A percentile compares a stretch with the other conserved stretches of the same genome.
Evolutionary conservation across 768 basidiomycete genomes (phyloP).

Genomic region (Boletellus ananiceps): DNA sequence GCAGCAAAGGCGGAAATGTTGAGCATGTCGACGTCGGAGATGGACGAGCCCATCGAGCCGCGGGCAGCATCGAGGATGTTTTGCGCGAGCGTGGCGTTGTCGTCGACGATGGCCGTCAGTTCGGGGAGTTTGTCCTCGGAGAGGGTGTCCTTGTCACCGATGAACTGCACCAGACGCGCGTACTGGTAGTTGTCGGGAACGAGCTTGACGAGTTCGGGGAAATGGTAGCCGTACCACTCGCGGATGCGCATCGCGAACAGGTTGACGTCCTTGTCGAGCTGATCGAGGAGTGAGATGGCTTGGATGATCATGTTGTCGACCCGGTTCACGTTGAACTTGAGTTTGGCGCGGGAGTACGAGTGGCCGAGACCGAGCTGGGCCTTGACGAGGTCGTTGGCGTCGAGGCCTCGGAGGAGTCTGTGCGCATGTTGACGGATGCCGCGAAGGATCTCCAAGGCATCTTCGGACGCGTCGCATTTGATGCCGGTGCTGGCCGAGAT

Average conservation of each 20-base stretch:
- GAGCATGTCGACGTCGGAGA: conserved; percentile 90
- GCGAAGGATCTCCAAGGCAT: conserved; percentile 80
- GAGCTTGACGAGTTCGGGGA: conserved; percentile 91
- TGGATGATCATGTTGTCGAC: conserved; percentile 99
- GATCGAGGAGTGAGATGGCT: conserved; percentile 95
- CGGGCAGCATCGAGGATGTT: conserved; percentile 94
- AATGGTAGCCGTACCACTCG: conserved; percentile 99
- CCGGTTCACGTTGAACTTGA: conserved; percentile 96
- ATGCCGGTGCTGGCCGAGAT: conserved; percentile 73
- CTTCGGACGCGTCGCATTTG: conserved; percentile 76
- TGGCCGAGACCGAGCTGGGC: conserved; percentile 97
- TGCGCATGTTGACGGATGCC: conserved; percentile 89
- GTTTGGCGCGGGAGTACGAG: conserved; percentile 94
- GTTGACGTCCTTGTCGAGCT: conserved; percentile 99
- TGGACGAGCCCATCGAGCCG: conserved; percentile 89
- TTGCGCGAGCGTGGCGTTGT: conserved; percentile 80
- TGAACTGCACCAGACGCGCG: conserved; percentile 77
- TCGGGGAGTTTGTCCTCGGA: conserved; percentile 76
- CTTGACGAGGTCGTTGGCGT: conserved; percentile 81
- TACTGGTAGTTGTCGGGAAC: conserved; percentile 95
- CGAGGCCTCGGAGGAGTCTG: conserved; percentile 85
- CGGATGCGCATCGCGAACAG: conserved; percentile 96
- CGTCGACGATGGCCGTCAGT: conserved; percentile 73
- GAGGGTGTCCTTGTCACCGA: conserved; percentile 84
- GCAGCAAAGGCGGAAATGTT: conserved; percentile 91